phyloP scores from a whole-genome alignment of 2,329 filamentous ascomycete genomes.

The Clonostachys sp. region DNA sequence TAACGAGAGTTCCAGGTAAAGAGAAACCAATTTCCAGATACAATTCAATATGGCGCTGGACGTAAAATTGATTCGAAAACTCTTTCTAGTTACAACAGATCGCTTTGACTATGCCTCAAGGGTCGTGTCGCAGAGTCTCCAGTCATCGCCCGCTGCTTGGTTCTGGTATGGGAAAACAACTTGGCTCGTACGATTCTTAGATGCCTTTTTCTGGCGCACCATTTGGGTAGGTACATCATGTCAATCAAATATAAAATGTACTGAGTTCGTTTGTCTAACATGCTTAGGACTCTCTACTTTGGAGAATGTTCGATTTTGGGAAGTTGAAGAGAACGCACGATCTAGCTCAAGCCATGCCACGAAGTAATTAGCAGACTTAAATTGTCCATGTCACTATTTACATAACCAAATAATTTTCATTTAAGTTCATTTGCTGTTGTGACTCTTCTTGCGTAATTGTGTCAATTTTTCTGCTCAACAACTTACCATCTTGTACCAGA shows the following conservation, averaged over 20 bases:
- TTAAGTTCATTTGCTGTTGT: too few relatives aligned
- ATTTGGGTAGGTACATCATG: neutral
- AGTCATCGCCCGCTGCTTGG: neutral
- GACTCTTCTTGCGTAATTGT: too few relatives aligned
- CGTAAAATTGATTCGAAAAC: too few relatives aligned
- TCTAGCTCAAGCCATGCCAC: too few relatives aligned
- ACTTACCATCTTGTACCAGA: too few relatives aligned
- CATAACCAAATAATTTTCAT: too few relatives aligned
- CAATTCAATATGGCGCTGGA: neutral
- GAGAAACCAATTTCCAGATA: neutral
- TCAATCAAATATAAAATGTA: neutral
- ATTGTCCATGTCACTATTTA: too few relatives aligned
- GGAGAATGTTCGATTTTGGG: neutral
- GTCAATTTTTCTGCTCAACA: too few relatives aligned
- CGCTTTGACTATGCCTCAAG: conserved; percentile 1
- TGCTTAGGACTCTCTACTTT: neutral
- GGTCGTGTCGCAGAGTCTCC: conserved; percentile 1
- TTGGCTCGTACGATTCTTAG: conserved; percentile 1
- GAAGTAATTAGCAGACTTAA: too few relatives aligned
- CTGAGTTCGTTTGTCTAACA: neutral
- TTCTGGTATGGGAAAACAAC: neutral
- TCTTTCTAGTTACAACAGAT: neutral
- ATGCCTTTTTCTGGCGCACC: neutral
- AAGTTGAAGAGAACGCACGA: neutral
- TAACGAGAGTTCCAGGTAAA: neutral